Conservation (phyloP, 352 stramenopile species). For the Phytophthora nicotianae region DNA sequence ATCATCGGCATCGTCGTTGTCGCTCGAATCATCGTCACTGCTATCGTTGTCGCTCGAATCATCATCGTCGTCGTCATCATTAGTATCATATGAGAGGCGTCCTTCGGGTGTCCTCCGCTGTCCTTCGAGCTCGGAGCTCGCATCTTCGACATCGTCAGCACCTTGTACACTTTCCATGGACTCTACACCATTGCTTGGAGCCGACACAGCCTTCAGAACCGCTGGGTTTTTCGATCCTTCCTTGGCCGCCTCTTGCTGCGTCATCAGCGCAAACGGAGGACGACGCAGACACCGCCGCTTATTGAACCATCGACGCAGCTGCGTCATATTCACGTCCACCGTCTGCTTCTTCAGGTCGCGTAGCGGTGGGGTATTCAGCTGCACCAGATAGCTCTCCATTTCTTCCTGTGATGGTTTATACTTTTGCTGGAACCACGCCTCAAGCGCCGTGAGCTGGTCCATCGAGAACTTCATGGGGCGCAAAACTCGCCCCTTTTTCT, state of each 20-base stretch:
- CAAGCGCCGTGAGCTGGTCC: constrained; percentile 77
- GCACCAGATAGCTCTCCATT: constrained; percentile 76
- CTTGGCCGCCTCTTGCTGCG: constrained; percentile 66
- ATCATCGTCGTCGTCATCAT: constrained; percentile 61
- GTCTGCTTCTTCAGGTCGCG: constrained; percentile 74
- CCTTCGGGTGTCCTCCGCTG: constrained; percentile 13
- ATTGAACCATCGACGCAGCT: constrained; percentile 87
- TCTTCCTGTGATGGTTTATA: constrained; percentile 84
- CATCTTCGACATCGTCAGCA: constrained; percentile 34
- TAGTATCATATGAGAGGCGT: constrained; percentile 11
- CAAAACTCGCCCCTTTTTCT: constrained; percentile 72
- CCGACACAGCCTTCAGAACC: constrained; percentile 38
- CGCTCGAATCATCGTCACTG: constrained; percentile 40
- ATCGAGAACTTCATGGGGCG: constrained; percentile 90
- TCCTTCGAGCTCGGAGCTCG: constrained; percentile 35
- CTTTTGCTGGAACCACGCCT: constrained; percentile 87
- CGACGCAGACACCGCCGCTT: constrained; percentile 84
- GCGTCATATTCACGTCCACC: constrained; percentile 87
- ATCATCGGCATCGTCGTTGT: constrained; percentile 35
- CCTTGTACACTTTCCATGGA: constrained; percentile 33
- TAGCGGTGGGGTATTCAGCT: constrained; percentile 73
- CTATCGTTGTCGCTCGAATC: constrained; percentile 53
- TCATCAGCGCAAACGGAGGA: constrained; percentile 86
- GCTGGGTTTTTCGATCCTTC: constrained; percentile 57
- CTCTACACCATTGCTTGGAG: constrained; percentile 28